Percentiles rank a stretch among this genome's conserved stretches.
phyloP scores from a whole-genome alignment of 257 asterid genomes.

The Solanum pinnatisectum region DNA sequence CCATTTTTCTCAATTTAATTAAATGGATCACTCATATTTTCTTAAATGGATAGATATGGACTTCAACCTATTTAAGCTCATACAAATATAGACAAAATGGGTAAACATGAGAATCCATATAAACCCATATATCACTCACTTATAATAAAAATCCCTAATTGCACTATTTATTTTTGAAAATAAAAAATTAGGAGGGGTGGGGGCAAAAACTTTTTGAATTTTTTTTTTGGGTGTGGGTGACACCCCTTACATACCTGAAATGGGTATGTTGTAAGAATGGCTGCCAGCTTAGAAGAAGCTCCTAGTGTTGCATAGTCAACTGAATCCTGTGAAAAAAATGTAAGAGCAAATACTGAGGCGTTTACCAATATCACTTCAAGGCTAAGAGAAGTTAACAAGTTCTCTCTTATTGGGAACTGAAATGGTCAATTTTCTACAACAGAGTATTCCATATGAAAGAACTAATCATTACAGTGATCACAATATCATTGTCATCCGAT shows the following conservation, averaged over 20 bases:
- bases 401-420: neutral
- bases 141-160: too few species aligned
- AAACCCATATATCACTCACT: too few species aligned
- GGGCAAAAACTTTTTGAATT: too few species aligned
- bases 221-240: too few species aligned
- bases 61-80: too few species aligned
- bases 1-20: too few species aligned
- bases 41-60: too few species aligned
- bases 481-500: neutral
- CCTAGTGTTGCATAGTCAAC: conserved; percentile 82
- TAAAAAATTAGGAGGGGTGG: too few species aligned
- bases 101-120: too few species aligned
- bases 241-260: conserved; percentile 48
- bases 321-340: conserved; percentile 44
- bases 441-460: neutral
- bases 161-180: too few species aligned
- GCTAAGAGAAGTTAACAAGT: neutral
- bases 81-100: too few species aligned
- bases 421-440: neutral
- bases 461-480: neutral
- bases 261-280: conserved; percentile 69
- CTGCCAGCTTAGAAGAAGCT: conserved; percentile 85
- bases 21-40: too few species aligned
- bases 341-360: neutral
- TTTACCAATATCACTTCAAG: neutral